Evolutionary conservation across 1,284 basidiomycete species (phyloP), one percentile per base, ranked within the genome.

Genomic region (Retiboletus flavoniger): DNA sequence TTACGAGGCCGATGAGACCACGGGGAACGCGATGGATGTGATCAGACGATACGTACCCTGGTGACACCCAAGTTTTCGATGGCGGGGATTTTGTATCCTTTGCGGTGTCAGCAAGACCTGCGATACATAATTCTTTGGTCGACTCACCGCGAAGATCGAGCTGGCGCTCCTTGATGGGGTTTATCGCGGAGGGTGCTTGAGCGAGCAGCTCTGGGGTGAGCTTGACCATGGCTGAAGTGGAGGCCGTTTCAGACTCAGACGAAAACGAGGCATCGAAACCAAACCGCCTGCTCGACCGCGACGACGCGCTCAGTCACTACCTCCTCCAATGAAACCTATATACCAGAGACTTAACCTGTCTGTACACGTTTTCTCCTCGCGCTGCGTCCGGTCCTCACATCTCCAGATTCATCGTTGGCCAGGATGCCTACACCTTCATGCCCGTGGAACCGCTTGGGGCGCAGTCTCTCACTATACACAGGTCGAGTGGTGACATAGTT

Each of bases 61-160:
- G 92, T 97, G 67, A 98, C 94, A 78, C 95, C 97, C 64, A 99
- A 81, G 80, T 99, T 99, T 86, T 99, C 97, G 70, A 99, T 99
- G 50, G 92, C 87, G 43, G 95, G 94, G 67, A 99, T 98, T 83
- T 95, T 96, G 74, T 93, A 91, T 56, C 95, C 94, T 96, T 59
- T 21, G 42, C 6, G n/a, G 21, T 45, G 24, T 69, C 38, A 71
- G 53, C 44, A 28, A 32, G 48, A n/a, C 36, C 57, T 68, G 66
- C 63, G 67, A 61, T 62, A 52, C 54, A 46, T 53, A 59, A 39
- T 53, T 43, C 58, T 51, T 51, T 44, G 53, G 38, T 38, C 36
- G 55, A 74, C 86, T 68, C 67, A 93, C 95, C 95, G 83, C 95
- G 78, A 49, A 98, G 83, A 71, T 98, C 95, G 56, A 99, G 82